Base-by-base conservation (phyloP, 768 basidiomycete genomes). In the Kwoniella botswanensis region DNA sequence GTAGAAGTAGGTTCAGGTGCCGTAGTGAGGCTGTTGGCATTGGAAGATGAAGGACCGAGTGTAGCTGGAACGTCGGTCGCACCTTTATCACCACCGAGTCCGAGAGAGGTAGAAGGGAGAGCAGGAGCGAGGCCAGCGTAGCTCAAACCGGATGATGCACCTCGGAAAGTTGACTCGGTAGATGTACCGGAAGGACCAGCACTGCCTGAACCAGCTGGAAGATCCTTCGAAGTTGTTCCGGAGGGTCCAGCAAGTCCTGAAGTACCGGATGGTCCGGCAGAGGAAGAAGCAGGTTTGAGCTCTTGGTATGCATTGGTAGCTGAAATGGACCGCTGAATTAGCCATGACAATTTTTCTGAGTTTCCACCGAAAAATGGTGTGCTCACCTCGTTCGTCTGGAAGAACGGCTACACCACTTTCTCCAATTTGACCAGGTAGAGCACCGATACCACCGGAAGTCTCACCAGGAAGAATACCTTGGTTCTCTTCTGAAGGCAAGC, bases 61-160 rank as follows among this genome's bases (percentile, higher is more conserved):
- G 70, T 65, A 13, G 71, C 61, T 41, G 64, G 63, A 56, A 77
- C 43, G 63, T 80, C 71, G 41, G 76, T 80, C 17, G 79, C 79
- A 17, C 77, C 79, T 29, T 71, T 42, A n/a, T 71, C 74, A 41
- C 76, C 75, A 9, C 77, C 74, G 18, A 44, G 12, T 35, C 75
- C 75, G 21, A 78, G 65, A 62, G 35, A 54, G 44, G 77, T 76
- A 11, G 71, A 50, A 18, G 77, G 77, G 10, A 78, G 72, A 63
- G 77, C 53, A 42, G 77, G 71, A 41, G 75, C 77, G 46, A 75
- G 68, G 42, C 70, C 71, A 59, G 63, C 46, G 26, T 63, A 67
- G 29, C 46, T 11, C 35, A 15, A 57, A 22, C 65, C 55, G 18
- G 64, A 55, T 55, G 29, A 46, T 9, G 63, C 29, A 43, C 17